Evolutionary conservation across 179 eudicot species (phyloP), one percentile per base, ranked within the genome.

Genomic region (Sideroxylon spinosum): DNA sequence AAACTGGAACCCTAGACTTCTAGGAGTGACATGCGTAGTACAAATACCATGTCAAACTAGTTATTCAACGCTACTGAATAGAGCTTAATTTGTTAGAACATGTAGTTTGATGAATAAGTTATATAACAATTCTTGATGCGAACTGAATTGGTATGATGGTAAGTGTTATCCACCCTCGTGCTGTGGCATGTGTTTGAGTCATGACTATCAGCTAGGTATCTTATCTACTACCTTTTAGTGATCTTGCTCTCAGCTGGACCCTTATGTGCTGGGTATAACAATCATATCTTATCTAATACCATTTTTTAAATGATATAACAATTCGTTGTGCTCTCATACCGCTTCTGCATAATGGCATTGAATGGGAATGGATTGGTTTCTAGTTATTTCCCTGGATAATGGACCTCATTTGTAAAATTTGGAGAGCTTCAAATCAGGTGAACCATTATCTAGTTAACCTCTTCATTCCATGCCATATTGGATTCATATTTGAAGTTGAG

Each of bases 1-100:
- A 19, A 46, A 69, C 16, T 46, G 73, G 56, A 46, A 67, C 23
- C 28, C 17, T 69, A 69, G 53, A 44, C 56, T 69, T 69, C 73
- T 22, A 19, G 14, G 20, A 22, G 74, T 71, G 28, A 71, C 13
- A n/a, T 68, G 26, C 72, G 4, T 20, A 6, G 10, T 22, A 10
- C 56, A 69, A 69, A 66, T 66, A 29, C 5, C 16, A 9, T n/a
- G 73, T n/a, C 56, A 50, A 50, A 50, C n/a, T 49, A 46, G 73
- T 13, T 50, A 44, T 44, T 46, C 56, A 44, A 46, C 7, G 3
- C 50, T 68, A 9, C 20, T 2, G 55, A 68, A n/a, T 46, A 46
- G n/a, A 68, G 5, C 16, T 29, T 6, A 37, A 37, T 37, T 37
- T 37, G 44, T 37, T 37, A 37, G 3, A 37, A 0, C 5, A 37